A percentile compares a stretch with the other conserved stretches of the same genome.
These are phyloP conservation scores for Russula foetens DNA, from an alignment of 768 basidiomycete genomes.

Conservation along the genomic window DNA sequence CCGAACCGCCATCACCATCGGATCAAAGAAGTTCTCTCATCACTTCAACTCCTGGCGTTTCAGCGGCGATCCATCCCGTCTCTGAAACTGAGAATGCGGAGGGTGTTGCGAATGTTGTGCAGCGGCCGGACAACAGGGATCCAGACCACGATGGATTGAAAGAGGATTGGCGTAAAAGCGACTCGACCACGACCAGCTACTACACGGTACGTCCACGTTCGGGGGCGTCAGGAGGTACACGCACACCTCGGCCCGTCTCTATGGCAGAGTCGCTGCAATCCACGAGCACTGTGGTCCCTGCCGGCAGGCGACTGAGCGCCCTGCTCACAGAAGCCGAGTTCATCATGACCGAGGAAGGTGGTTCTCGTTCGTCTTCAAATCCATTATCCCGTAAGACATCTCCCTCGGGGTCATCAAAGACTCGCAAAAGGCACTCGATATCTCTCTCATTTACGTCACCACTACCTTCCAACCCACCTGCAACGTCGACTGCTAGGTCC, in stretches of 20 bases:
- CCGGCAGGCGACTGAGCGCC: conserved; percentile 58
- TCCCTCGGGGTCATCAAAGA: conserved; percentile 38
- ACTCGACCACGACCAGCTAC: conserved; percentile 67
- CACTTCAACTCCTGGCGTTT: conserved; percentile 48
- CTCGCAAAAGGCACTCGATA: conserved; percentile 53
- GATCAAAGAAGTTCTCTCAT: conserved; percentile 45
- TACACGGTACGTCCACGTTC: conserved; percentile 56
- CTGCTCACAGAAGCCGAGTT: conserved; percentile 62
- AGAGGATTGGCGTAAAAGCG: conserved; percentile 74
- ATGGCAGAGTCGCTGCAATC: conserved; percentile 73
- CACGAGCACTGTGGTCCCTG: conserved; percentile 60
- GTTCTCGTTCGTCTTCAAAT: conserved; percentile 19
- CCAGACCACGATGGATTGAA: conserved; percentile 32
- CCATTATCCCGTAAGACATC: conserved; percentile 28
- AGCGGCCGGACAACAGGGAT: conserved; percentile 27
- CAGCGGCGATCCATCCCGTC: conserved; percentile 50
- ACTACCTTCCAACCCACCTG: conserved; percentile 21
- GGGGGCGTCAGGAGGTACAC: conserved; percentile 31
- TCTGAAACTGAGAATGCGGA: conserved; percentile 30
- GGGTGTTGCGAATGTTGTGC: background rate
- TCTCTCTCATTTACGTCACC: conserved; percentile 44
- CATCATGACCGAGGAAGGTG: conserved; percentile 52
- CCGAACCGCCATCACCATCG: background rate
- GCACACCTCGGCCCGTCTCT: conserved; percentile 64
- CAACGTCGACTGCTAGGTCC: background rate